These are phyloP conservation scores for Daldinia sp. DNA, from an alignment of 2,329 filamentous ascomycete species.

Conservation along the genomic window DNA sequence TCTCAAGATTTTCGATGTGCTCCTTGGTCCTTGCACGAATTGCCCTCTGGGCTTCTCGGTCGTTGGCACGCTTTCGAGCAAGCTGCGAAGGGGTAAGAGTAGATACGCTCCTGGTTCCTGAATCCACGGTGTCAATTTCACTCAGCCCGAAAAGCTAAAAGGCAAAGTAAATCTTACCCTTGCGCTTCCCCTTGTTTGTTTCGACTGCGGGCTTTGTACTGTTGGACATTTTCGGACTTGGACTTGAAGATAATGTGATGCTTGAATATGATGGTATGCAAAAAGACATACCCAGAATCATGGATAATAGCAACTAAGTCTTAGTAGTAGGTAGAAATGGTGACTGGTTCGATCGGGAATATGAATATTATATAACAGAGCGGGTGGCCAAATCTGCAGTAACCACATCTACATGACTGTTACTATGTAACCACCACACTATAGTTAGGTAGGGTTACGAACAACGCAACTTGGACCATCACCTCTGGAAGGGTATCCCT, in stretches of 20 bases:
- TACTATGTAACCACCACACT: slow-evolving; percentile 25
- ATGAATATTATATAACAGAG: slow-evolving; percentile 39
- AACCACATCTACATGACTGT: slow-evolving; percentile 27
- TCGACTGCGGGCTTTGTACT: slow-evolving; percentile 46
- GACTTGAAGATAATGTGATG: slow-evolving; percentile 31
- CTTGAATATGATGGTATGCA: slow-evolving; percentile 24
- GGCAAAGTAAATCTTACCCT: slow-evolving; percentile 45
- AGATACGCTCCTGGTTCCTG: slow-evolving; percentile 80
- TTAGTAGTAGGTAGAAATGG: background rate
- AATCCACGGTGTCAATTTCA: slow-evolving; percentile 26
- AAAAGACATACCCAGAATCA: slow-evolving; percentile 33
- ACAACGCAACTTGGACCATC: slow-evolving; percentile 16
- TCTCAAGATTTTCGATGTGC: slow-evolving; percentile 83
- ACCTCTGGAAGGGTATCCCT: slow-evolving; percentile 17
- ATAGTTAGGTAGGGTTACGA: slow-evolving; percentile 5
- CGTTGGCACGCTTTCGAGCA: slow-evolving; percentile 90
- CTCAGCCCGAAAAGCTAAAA: background rate
- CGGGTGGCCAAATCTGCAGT: slow-evolving; percentile 21
- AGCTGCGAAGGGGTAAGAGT: slow-evolving; percentile 90
- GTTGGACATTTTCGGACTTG: slow-evolving; percentile 39
- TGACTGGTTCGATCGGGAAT: background rate
- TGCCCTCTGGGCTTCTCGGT: slow-evolving; percentile 88
- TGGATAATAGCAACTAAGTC: slow-evolving; percentile 1
- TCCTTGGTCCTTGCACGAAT: slow-evolving; percentile 89
- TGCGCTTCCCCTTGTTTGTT: slow-evolving; percentile 49